Conservation (phyloP, 345 rosid species). For the Pistacia atlantica region DNA sequence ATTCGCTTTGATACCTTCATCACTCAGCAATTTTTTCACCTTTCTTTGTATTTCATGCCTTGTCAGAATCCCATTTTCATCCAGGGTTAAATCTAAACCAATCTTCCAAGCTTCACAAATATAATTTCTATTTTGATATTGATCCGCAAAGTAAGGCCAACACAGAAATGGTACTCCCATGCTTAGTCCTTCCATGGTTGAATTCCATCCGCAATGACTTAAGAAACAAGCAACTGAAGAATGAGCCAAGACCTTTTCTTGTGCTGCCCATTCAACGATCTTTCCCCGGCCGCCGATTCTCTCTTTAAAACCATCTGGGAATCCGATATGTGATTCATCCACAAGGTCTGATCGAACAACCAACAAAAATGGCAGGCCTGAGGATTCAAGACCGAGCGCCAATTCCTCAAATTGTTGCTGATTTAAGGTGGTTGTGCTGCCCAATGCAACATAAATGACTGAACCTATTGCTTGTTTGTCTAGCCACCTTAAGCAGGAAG, state of each 20-base stretch:
- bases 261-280: too few relatives aligned
- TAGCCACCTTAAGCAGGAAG: constrained; percentile 42
- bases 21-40: constrained; percentile 11
- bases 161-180: too few relatives aligned
- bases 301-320: too few relatives aligned
- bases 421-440: constrained; percentile 27
- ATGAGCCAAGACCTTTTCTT: too few relatives aligned
- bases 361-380: background rate
- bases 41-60: constrained; percentile 29
- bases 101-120: constrained; percentile 32
- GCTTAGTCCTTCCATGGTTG: too few relatives aligned
- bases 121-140: too few relatives aligned
- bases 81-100: constrained; percentile 15
- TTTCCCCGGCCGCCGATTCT: too few relatives aligned
- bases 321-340: too few relatives aligned
- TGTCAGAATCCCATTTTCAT: constrained; percentile 30
- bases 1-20: constrained; percentile 23
- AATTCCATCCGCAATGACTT: too few relatives aligned
- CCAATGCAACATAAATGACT: constrained; percentile 55
- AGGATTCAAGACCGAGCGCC: constrained; percentile 35
- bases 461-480: constrained; percentile 35
- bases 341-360: too few relatives aligned
- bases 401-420: constrained; percentile 38
- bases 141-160: too few relatives aligned
- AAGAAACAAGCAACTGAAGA: too few relatives aligned